Evolutionary conservation across 805 yeast species (phyloP), one percentile per base, ranked within the genome.

Genomic region (Ogataea dorogensis): DNA sequence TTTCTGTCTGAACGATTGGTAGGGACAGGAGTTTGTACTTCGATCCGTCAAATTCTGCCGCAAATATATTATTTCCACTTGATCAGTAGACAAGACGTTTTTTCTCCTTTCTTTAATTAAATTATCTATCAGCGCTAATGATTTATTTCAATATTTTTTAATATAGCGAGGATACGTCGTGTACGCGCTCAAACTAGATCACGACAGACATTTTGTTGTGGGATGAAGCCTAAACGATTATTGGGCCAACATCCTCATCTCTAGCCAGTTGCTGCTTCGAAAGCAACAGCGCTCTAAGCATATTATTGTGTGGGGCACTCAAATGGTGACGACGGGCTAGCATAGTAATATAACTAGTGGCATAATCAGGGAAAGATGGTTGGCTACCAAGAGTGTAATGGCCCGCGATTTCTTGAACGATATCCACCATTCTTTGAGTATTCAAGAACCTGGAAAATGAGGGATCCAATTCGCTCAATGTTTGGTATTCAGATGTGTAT

Each of bases 361-460:
- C 33, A 15, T 18, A 35, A 24, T 29, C 30, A 4, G 39, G 39
- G 19, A 23, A 23, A 11, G n/a, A 14, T n/a, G 19, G 13, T 7
- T 18, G 20, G 6, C 7, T 18, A 12, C 23, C 15, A 16, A 12
- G 15, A 10, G 24, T 25, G n/a, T 28, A 24, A 5, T 15, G 16
- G n/a, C 15, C 11, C 2, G 46, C 40, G 3, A 27, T 24, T 20
- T 40, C 24, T 11, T 31, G 29, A n/a, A 43, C 39, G 11, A 44
- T 18, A 10, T 33, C 40, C 11, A 41, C 29, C 11, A 49, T 24
- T 17, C 55, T 33, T 11, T 44, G 40, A 9, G 34, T 34, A 15
- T 51, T 34, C 18, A 53, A 17, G 7, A 52, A 24, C 10, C 43
- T 34, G 12, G 33, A 23, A 7, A 47, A 16, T 7, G 51, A 29